phyloP scores from a whole-genome alignment of 2,329 filamentous ascomycete genomes.

The Colletotrichum sp. region DNA sequence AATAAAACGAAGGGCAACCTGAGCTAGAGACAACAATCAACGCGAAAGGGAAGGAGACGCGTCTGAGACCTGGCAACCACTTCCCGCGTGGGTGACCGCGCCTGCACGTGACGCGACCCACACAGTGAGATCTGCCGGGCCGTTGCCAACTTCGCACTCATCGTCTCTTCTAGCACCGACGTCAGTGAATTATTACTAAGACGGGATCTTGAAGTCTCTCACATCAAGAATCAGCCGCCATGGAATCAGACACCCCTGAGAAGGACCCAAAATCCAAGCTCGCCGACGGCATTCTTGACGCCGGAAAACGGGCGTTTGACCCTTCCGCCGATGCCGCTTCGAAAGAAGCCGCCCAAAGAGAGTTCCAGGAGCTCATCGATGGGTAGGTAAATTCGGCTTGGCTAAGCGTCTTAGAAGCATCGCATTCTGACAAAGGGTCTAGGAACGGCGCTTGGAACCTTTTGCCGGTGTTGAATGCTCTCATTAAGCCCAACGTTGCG shows the following conservation, averaged over 20 bases:
- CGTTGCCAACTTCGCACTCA: neutral
- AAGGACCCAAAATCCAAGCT: slow-evolving; percentile 22
- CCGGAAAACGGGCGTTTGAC: slow-evolving; percentile 55
- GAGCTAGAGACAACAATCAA: neutral
- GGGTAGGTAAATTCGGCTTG: slow-evolving; percentile 39
- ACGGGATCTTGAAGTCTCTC: neutral
- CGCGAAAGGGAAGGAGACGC: neutral
- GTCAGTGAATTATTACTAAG: neutral
- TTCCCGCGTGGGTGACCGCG: slow-evolving; percentile 4
- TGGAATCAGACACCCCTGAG: slow-evolving; percentile 11
- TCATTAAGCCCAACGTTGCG: slow-evolving; percentile 65
- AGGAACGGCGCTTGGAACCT: slow-evolving; percentile 53
- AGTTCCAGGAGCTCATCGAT: slow-evolving; percentile 54
- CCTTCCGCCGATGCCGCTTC: slow-evolving; percentile 40
- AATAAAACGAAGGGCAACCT: neutral
- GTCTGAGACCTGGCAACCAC: neutral
- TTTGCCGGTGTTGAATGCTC: slow-evolving; percentile 64
- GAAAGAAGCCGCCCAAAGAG: slow-evolving; percentile 36
- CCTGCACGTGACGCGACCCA: slow-evolving; percentile 30
- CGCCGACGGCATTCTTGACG: slow-evolving; percentile 38
- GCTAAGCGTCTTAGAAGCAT: slow-evolving; percentile 23
- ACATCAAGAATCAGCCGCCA: neutral
- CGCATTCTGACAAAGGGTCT: slow-evolving; percentile 3
- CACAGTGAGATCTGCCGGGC: neutral
- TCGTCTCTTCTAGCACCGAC: neutral